These are phyloP conservation scores for Lepiota venenata DNA, from an alignment of 768 basidiomycete genomes.

Conservation along the genomic window DNA sequence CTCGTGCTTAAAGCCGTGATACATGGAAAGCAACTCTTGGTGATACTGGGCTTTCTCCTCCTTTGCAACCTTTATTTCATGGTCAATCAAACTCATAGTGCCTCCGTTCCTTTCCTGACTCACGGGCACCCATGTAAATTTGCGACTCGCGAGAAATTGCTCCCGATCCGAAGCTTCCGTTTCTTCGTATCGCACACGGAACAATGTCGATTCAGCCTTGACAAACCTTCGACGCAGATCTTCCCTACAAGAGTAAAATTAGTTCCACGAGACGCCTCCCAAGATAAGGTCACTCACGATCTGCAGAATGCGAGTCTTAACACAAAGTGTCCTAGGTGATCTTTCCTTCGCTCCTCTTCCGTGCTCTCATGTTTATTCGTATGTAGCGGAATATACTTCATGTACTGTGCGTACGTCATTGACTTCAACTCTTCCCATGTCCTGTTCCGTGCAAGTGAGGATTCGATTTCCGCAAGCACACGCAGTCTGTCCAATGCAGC, in stretches of 20 bases:
- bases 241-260: constrained; percentile 50
- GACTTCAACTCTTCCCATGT: constrained; percentile 73
- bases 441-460: constrained; percentile 80
- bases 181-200: constrained; percentile 74
- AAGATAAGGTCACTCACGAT: constrained; percentile 59
- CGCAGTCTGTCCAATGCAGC: constrained; percentile 87
- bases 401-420: constrained; percentile 60
- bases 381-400: constrained; percentile 74
- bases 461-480: constrained; percentile 87
- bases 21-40: constrained; percentile 47
- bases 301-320: constrained; percentile 93
- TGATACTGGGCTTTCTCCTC: constrained; percentile 50
- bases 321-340: constrained; percentile 93
- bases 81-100: background rate
- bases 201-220: constrained; percentile 84
- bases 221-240: constrained; percentile 87
- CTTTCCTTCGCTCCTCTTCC: constrained; percentile 69
- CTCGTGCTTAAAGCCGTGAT: constrained; percentile 34
- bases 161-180: constrained; percentile 56
- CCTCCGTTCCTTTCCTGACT: constrained; percentile 15
- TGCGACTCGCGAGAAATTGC: constrained; percentile 59
- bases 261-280: background rate
- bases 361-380: constrained; percentile 42
- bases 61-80: constrained; percentile 44
- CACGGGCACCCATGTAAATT: constrained; percentile 67